Conservation (phyloP, 2,329 filamentous ascomycete genomes). For the Sarocladiaceae sp. region DNA sequence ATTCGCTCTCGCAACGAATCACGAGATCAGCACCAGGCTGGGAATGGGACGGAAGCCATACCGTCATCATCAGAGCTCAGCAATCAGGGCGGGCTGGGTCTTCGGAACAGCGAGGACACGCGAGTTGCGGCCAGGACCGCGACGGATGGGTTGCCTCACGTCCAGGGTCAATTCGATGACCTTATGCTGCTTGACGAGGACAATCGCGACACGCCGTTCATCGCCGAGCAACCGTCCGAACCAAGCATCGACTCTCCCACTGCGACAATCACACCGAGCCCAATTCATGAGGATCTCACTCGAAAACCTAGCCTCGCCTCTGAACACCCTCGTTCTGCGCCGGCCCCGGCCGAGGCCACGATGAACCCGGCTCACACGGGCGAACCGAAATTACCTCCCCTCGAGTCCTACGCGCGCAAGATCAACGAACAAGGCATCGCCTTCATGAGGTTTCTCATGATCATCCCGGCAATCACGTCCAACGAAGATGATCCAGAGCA, state of each 20-base stretch:
- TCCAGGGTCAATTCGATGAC: conserved; percentile 32
- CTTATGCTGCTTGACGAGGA: conserved; percentile 21
- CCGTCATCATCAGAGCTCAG: not conserved
- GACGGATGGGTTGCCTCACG: conserved; percentile 16
- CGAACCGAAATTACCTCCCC: no score
- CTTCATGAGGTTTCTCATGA: not conserved
- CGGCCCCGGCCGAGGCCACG: no score
- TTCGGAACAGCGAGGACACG: not conserved
- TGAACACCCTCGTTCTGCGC: no score
- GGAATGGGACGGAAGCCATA: no score
- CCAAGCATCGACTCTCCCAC: no score
- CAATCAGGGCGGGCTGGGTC: not conserved
- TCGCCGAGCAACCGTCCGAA: no score
- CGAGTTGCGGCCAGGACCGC: not conserved
- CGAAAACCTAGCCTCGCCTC: no score
- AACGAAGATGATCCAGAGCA: not conserved
- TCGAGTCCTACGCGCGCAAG: no score
- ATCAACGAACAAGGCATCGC: not conserved
- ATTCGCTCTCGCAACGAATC: no score
- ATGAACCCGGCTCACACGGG: no score
- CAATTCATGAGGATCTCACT: not conserved
- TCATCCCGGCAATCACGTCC: not conserved
- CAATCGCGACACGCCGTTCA: not conserved
- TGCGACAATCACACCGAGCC: not conserved
- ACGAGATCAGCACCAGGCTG: no score